Evolutionary conservation across 2,329 filamentous ascomycete species (phyloP).

Genomic region (Blastomyces percursus): DNA sequence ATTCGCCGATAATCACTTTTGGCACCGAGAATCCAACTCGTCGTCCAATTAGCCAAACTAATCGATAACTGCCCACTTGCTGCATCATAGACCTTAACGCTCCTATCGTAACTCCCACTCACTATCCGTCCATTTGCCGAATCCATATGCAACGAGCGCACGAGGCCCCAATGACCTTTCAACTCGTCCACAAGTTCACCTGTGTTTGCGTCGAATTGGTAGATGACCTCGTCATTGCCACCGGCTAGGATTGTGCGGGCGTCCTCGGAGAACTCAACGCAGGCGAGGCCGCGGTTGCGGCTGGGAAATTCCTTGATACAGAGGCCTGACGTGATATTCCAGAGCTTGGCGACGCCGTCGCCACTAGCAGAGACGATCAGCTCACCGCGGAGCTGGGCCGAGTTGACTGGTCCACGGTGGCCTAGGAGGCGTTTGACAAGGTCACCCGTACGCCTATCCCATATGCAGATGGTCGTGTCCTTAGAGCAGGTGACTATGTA

Average conservation of each 20-base stretch:
- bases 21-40: conserved; percentile 90
- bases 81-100: conserved; percentile 90
- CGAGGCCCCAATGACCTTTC: conserved; percentile 71
- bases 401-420: conserved; percentile 87
- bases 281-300: conserved; percentile 86
- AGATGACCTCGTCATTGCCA: conserved; percentile 90
- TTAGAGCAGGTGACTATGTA: conserved; percentile 97
- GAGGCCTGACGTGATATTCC: conserved; percentile 83
- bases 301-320: conserved; percentile 83
- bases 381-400: conserved; percentile 87
- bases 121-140: conserved; percentile 74
- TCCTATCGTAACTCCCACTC: conserved; percentile 87
- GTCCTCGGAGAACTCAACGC: conserved; percentile 92
- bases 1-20: conserved; percentile 94
- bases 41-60: conserved; percentile 88
- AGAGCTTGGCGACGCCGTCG: conserved; percentile 85
- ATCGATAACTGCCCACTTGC: conserved; percentile 65
- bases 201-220: conserved; percentile 89
- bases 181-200: conserved; percentile 73
- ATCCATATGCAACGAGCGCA: conserved; percentile 85
- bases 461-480: conserved; percentile 85
- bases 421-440: conserved; percentile 71
- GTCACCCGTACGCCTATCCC: conserved; percentile 70
- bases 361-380: conserved; percentile 88
- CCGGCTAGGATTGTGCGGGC: conserved; percentile 87